phyloP scores from a whole-genome alignment of 1,139 yeast genomes.

The Yamadazyma atlantica region DNA sequence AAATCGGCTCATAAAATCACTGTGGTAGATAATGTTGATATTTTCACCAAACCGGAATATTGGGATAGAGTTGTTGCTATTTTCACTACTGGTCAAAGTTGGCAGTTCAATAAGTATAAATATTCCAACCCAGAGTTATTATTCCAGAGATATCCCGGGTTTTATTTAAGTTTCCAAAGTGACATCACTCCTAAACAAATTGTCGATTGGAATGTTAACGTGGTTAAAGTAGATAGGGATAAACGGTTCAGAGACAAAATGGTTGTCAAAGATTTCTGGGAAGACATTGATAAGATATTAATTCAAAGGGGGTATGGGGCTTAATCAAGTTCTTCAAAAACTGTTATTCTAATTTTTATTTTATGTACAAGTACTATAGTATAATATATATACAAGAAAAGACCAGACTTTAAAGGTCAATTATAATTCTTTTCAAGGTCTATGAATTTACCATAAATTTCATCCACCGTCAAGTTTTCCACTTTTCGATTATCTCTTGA shows the following conservation, averaged over 20 bases:
- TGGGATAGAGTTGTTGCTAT: conserved; percentile 97
- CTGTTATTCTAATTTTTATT: conserved; percentile 3
- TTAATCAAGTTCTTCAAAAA: neutral
- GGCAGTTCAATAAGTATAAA: conserved; percentile 92
- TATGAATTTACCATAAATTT: conserved; percentile 50
- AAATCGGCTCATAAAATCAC: conserved; percentile 59
- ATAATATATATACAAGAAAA: neutral
- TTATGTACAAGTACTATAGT: conserved; percentile 4
- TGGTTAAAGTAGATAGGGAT: conserved; percentile 73
- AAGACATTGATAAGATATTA: conserved; percentile 62
- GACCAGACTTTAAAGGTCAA: no score
- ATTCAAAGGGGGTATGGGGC: conserved; percentile 43
- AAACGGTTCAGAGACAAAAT: conserved; percentile 88
- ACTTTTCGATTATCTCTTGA: conserved; percentile 56
- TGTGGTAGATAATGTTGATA: conserved; percentile 85
- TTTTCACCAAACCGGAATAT: conserved; percentile 90
- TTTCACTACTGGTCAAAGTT: conserved; percentile 93
- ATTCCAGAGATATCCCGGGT: conserved; percentile 85
- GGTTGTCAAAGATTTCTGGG: conserved; percentile 85
- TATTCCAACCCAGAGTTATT: conserved; percentile 77
- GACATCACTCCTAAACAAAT: conserved; percentile 78
- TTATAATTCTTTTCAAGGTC: conserved; percentile 48
- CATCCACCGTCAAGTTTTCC: conserved; percentile 41
- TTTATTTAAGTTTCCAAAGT: conserved; percentile 70
- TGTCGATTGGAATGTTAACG: conserved; percentile 84